A percentile compares a stretch with the other conserved stretches of the same genome.
phyloP scores from a whole-genome alignment of 768 basidiomycete genomes.

The Lentinula boryana region DNA sequence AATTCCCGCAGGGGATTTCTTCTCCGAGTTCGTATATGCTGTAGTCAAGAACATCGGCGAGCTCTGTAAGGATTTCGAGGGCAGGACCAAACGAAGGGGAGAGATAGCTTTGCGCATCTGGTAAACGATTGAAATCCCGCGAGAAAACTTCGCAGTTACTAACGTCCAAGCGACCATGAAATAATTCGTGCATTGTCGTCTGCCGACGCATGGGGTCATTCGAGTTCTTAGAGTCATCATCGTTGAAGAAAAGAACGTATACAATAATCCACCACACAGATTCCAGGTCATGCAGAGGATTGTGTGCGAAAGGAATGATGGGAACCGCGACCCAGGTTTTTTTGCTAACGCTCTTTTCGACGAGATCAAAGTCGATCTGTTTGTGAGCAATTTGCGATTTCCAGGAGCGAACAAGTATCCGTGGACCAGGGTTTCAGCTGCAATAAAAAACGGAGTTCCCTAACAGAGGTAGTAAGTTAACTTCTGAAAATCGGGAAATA shows the following conservation, averaged over 20 bases:
- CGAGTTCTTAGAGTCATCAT: too few species aligned
- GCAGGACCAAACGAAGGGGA: not conserved
- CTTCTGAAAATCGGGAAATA: not conserved
- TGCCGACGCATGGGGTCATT: too few species aligned
- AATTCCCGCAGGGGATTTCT: not conserved
- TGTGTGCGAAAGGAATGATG: not conserved
- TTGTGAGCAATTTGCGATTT: not conserved
- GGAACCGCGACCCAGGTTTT: not conserved
- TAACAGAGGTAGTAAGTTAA: not conserved
- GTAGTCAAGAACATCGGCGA: not conserved
- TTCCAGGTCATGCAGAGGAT: not conserved
- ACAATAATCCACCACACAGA: not conserved
- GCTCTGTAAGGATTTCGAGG: not conserved
- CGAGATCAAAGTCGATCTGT: not conserved
- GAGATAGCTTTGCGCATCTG: not conserved
- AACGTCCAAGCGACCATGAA: not conserved
- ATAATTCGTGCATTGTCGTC: not conserved
- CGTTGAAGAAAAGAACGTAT: too few species aligned
- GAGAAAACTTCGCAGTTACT: not conserved
- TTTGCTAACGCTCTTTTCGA: not conserved
- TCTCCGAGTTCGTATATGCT: not conserved
- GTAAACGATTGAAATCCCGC: not conserved
- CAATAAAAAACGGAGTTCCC: not conserved
- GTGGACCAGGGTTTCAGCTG: not conserved
- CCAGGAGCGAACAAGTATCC: not conserved